These are phyloP conservation scores for Picochlorum sp. DNA, from an alignment of 139 green algal species.

Conservation along the genomic window DNA sequence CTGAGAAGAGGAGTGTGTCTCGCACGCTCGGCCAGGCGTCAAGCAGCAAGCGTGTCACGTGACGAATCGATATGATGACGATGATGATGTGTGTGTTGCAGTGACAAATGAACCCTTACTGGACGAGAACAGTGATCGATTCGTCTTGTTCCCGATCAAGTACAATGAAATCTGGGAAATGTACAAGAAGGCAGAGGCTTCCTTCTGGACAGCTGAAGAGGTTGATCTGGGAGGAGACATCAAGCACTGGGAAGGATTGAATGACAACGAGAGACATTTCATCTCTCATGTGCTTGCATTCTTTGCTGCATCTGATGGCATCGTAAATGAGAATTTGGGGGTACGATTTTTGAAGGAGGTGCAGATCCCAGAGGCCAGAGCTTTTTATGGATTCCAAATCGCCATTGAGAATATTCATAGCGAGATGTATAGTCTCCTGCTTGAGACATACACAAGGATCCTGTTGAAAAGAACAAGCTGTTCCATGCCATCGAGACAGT, in stretches of 20 bases:
- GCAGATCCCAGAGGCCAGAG: slow-evolving; percentile 87
- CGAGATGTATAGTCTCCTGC: slow-evolving; percentile 98
- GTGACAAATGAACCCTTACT: slow-evolving; percentile 50
- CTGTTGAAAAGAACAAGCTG: slow-evolving; percentile 55
- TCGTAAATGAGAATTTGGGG: slow-evolving; percentile 96
- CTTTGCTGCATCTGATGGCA: slow-evolving; percentile 94
- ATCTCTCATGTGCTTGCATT: slow-evolving; percentile 96
- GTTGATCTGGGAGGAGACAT: slow-evolving; percentile 91
- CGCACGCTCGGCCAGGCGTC: no score
- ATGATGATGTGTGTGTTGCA: background rate
- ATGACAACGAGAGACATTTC: slow-evolving; percentile 87
- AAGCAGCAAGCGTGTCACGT: background rate
- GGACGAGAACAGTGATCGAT: slow-evolving; percentile 81
- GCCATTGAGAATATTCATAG: slow-evolving; percentile 99
- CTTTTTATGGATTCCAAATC: slow-evolving; percentile 99
- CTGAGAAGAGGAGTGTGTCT: no score
- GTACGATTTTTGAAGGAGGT: slow-evolving; percentile 92
- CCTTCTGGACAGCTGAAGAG: slow-evolving; percentile 95
- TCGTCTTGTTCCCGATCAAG: slow-evolving; percentile 89
- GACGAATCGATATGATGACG: background rate
- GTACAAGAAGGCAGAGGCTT: slow-evolving; percentile 95
- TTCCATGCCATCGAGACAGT: slow-evolving; percentile 95
- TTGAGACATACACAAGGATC: slow-evolving; percentile 96
- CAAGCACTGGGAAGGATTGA: slow-evolving; percentile 86
- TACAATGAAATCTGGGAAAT: slow-evolving; percentile 82